Base-by-base conservation (phyloP, 1,284 basidiomycete species). In the Termitomyces sp. region DNA sequence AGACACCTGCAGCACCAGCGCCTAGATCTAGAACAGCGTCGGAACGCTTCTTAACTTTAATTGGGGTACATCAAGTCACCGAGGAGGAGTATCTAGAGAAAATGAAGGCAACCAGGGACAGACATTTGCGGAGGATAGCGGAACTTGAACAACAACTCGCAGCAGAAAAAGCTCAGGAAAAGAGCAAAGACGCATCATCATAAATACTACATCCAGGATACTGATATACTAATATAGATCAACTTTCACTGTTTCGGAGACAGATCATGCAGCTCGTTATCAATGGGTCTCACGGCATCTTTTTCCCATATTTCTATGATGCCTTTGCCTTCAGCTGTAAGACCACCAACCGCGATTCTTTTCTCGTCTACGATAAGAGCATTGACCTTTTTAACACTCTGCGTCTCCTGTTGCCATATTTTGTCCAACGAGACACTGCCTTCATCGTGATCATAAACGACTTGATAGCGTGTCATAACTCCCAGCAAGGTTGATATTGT, bases 11-110 rank as follows among this genome's bases (percentile, higher is more conserved):
- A 17, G 28, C 53, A 15, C 56, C 63, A 2, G 33, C 43, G 8
- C 26, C 55, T 5, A 34, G n/a, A 48, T 8, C 33, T 9, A 55
- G 50, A 47, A 53, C 65, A 10, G 38, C 61, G 3, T 57, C 60
- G 31, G 62, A 66, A 43, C 70, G 71, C 21, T 58, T 83, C 19
- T 62, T 84, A 52, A 65, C 61, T 21, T 50, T 67, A 8, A 64
- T 85, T 52, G 85, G 85, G 2, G 62, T 86, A 39, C 72, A 67
- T 47, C 73, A 69, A 46, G 63, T 90, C 6, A 75, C 85, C 3
- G 81, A 89, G 58, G 83, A 88, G 51, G 80, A 85, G 55, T 86
- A 87, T 58, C 60, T 88, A 47, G 64, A 68, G 33, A 78, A 73
- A 57, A 60, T 89, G 61, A 82, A 76, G 64, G 67, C 65, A 33